Percentiles rank a stretch among this genome's conserved stretches.
phyloP scores from a whole-genome alignment of 2,329 filamentous ascomycete genomes.

The Pyrenophora teres region DNA sequence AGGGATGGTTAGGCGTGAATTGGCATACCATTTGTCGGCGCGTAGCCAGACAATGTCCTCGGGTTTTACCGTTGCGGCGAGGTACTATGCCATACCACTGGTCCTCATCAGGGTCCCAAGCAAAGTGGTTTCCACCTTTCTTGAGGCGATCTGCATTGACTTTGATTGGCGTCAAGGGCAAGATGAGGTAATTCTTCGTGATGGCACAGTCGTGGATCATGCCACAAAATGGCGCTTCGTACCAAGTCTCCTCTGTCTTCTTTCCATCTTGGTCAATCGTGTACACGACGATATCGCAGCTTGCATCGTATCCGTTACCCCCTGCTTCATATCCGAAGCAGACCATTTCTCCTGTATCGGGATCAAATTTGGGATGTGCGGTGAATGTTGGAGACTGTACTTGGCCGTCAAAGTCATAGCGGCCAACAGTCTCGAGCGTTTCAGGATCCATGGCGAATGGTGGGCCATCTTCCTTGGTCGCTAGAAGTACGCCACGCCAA shows the following conservation, averaged over 20 bases:
- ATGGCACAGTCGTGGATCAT: slow-evolving; percentile 50
- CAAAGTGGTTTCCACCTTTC: slow-evolving; percentile 49
- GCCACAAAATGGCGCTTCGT: slow-evolving; percentile 47
- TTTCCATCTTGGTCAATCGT: slow-evolving; percentile 47
- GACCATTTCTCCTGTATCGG: slow-evolving; percentile 50
- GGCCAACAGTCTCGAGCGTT: slow-evolving; percentile 48
- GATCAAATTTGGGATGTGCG: slow-evolving; percentile 54
- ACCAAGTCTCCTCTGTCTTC: slow-evolving; percentile 49
- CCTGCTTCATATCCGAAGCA: slow-evolving; percentile 51
- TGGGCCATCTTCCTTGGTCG: slow-evolving; percentile 55
- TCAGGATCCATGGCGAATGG: slow-evolving; percentile 50
- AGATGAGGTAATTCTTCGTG: slow-evolving; percentile 47
- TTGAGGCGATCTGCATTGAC: slow-evolving; percentile 43
- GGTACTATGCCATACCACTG: slow-evolving; percentile 62
- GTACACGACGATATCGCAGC: slow-evolving; percentile 48
- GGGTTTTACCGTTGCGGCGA: slow-evolving; percentile 53
- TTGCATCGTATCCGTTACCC: slow-evolving; percentile 41
- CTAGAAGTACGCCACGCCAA: slow-evolving; percentile 61
- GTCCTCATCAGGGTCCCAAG: slow-evolving; percentile 56
- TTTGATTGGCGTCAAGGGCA: slow-evolving; percentile 48
- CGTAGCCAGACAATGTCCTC: slow-evolving; percentile 60
- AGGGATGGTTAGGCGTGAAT: neutral
- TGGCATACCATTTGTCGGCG: slow-evolving; percentile 56
- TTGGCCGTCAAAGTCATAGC: slow-evolving; percentile 50
- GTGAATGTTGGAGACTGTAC: slow-evolving; percentile 49